phyloP scores from a whole-genome alignment of 352 stramenopile species.

The Phytopythium oedochilum region DNA sequence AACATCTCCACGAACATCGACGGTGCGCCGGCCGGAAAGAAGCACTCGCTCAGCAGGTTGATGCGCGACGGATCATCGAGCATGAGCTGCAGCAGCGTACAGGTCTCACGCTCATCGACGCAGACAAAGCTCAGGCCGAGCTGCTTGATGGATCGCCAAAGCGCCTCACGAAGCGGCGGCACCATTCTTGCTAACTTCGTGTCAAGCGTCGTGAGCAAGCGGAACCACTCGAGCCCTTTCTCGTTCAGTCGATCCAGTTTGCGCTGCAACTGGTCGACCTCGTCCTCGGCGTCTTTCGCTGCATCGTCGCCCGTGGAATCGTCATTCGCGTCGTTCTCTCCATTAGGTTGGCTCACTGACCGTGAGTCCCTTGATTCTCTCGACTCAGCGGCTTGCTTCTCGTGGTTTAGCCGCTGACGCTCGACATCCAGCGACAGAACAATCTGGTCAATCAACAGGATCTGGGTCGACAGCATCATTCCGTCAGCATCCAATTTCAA shows the following conservation, averaged over 20 bases:
- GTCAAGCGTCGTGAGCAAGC: slow-evolving; percentile 68
- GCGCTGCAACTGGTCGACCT: slow-evolving; percentile 14
- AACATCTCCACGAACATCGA: slow-evolving; percentile 86
- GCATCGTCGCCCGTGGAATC: neutral
- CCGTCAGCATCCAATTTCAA: slow-evolving; percentile 60
- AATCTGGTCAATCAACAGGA: slow-evolving; percentile 79
- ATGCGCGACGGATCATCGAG: slow-evolving; percentile 80
- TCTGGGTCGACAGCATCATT: slow-evolving; percentile 72
- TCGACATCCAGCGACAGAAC: slow-evolving; percentile 56
- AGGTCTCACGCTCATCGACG: slow-evolving; percentile 79
- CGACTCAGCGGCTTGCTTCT: slow-evolving; percentile 18
- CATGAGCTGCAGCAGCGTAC: slow-evolving; percentile 77
- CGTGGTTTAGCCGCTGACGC: slow-evolving; percentile 34
- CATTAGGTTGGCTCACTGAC: neutral
- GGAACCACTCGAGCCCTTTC: slow-evolving; percentile 83
- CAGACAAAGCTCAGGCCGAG: slow-evolving; percentile 76
- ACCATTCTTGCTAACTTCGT: slow-evolving; percentile 79
- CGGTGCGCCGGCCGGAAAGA: slow-evolving; percentile 66
- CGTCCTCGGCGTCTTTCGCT: neutral
- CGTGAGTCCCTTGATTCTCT: neutral
- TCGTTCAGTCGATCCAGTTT: slow-evolving; percentile 52
- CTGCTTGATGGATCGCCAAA: slow-evolving; percentile 82
- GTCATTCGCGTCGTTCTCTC: slow-evolving; percentile 14
- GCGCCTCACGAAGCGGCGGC: slow-evolving; percentile 72
- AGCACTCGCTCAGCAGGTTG: slow-evolving; percentile 76